Conservation (phyloP, 129 eudicot species). For the Centaurea solstitialis region DNA sequence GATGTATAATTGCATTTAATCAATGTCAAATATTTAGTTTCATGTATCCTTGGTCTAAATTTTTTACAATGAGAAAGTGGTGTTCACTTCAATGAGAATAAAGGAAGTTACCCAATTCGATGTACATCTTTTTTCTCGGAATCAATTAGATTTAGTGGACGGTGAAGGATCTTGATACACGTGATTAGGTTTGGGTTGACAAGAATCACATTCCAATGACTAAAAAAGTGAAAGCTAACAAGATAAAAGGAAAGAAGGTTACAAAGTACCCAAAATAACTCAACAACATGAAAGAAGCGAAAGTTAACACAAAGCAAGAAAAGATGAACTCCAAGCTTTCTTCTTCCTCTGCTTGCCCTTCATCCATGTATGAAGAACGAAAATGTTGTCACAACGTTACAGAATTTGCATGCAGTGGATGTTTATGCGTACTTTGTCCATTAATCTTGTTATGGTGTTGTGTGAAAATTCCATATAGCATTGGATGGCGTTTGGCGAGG, state of each 20-base stretch:
- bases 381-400: slow-evolving; percentile 12
- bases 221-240: slow-evolving; percentile 11
- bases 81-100: background rate
- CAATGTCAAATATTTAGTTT: background rate
- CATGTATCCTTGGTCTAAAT: background rate
- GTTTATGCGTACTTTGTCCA: slow-evolving; percentile 55
- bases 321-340: slow-evolving; percentile 24
- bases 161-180: background rate
- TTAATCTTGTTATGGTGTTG: slow-evolving; percentile 37
- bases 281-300: background rate
- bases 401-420: slow-evolving; percentile 36
- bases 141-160: background rate
- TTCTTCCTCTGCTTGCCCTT: slow-evolving; percentile 7
- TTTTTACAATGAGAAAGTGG: background rate
- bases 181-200: background rate
- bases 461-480: slow-evolving; percentile 39
- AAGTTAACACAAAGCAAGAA: slow-evolving; percentile 3
- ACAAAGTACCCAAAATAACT: slow-evolving; percentile 9
- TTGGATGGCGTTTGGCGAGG: slow-evolving; percentile 27
- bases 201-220: slow-evolving; percentile 30
- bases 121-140: background rate
- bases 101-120: background rate
- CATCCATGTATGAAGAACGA: slow-evolving; percentile 15
- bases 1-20: background rate
- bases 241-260: background rate